Conservation (phyloP, 345 rosid species). For the Cardiospermum halicacabum region DNA sequence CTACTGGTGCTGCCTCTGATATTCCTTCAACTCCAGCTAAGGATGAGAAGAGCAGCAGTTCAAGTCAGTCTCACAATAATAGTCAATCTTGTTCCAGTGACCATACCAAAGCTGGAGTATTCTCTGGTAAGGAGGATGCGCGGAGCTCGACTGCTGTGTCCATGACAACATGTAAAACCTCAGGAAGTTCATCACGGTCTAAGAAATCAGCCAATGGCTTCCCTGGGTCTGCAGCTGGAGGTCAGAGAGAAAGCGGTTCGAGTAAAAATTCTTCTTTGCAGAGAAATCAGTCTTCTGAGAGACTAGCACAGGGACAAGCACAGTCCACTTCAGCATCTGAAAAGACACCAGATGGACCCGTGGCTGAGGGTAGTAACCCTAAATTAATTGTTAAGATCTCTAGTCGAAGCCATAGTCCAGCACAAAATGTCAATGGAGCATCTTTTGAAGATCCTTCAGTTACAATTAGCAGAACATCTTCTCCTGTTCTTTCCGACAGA, state of each 20-base stretch:
- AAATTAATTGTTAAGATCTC: constrained; percentile 71
- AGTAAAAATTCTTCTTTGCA: constrained; percentile 47
- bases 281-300: constrained; percentile 49
- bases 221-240: constrained; percentile 31
- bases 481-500: constrained; percentile 55
- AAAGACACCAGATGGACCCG: constrained; percentile 46
- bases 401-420: constrained; percentile 70
- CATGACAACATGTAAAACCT: constrained; percentile 29
- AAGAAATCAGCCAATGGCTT: constrained; percentile 57
- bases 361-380: constrained; percentile 52
- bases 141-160: constrained; percentile 63
- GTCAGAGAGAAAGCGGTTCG: constrained; percentile 45
- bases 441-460: constrained; percentile 56
- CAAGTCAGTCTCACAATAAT: constrained; percentile 80
- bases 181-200: constrained; percentile 46
- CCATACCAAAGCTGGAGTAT: constrained; percentile 50
- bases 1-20: constrained; percentile 38
- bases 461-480: constrained; percentile 50
- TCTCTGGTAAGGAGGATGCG: constrained; percentile 58
- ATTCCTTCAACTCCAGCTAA: constrained; percentile 33
- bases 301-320: constrained; percentile 47
- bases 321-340: constrained; percentile 47
- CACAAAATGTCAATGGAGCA: constrained; percentile 60
- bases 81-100: constrained; percentile 70
- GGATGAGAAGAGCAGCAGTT: constrained; percentile 79